Evolutionary conservation across 768 basidiomycete genomes (phyloP).

Genomic region (Leccinum fibrillosum): DNA sequence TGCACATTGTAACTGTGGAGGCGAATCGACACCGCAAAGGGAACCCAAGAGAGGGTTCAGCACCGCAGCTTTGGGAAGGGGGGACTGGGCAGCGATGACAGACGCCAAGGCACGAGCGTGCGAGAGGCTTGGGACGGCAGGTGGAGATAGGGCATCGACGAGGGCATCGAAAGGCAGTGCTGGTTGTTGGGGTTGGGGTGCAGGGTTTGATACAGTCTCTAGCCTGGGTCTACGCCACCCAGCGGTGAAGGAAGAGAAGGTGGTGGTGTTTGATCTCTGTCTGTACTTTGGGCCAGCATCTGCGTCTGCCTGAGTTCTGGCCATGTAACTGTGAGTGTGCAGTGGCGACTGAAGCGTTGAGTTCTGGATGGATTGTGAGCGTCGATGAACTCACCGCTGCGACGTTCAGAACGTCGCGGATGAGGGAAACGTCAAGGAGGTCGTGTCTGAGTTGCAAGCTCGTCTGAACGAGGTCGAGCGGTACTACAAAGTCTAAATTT

Average conservation of each 20-base stretch:
- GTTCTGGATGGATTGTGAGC: not conserved
- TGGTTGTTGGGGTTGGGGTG: slow-evolving; percentile 22
- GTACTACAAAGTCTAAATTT: slow-evolving; percentile 9
- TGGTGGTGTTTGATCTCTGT: slow-evolving; percentile 42
- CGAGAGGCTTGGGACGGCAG: slow-evolving; percentile 60
- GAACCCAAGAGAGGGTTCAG: slow-evolving; percentile 59
- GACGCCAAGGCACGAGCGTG: slow-evolving; percentile 62
- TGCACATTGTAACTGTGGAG: slow-evolving; percentile 55
- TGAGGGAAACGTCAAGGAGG: slow-evolving; percentile 7
- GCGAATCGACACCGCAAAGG: slow-evolving; percentile 54
- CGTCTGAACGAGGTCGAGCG: not conserved
- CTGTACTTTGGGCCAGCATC: slow-evolving; percentile 31
- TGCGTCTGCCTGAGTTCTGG: slow-evolving; percentile 31
- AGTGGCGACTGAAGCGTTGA: slow-evolving; percentile 8
- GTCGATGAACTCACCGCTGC: slow-evolving; percentile 7
- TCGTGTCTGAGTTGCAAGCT: slow-evolving; percentile 13
- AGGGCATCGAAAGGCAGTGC: slow-evolving; percentile 41
- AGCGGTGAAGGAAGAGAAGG: slow-evolving; percentile 36
- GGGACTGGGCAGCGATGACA: slow-evolving; percentile 47
- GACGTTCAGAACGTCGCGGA: slow-evolving; percentile 10
- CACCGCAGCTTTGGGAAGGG: slow-evolving; percentile 50
- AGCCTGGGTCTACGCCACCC: slow-evolving; percentile 37
- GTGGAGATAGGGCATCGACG: slow-evolving; percentile 44
- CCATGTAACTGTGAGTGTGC: slow-evolving; percentile 23
- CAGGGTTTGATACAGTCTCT: slow-evolving; percentile 28